Conservation (phyloP, 306 rosid genomes). For the Ormosia semicastrata region DNA sequence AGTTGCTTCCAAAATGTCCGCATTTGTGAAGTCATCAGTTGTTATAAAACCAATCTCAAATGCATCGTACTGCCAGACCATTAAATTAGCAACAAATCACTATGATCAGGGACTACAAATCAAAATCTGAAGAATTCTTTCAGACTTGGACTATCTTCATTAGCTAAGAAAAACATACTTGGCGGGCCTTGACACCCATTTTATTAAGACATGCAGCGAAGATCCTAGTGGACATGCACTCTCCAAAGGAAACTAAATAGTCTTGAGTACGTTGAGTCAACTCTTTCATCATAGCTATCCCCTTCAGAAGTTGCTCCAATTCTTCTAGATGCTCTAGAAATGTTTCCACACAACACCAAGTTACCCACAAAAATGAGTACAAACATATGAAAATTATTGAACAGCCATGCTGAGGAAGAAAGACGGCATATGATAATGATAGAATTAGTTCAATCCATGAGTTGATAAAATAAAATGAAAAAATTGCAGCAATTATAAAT, state of each 20-base stretch:
- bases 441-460: conserved; percentile 19
- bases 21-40: conserved; percentile 96
- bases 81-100: conserved; percentile 15
- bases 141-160: background rate
- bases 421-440: too few species aligned
- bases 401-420: too few species aligned
- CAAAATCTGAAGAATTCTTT: background rate
- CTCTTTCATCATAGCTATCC: conserved; percentile 95
- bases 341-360: background rate
- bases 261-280: conserved; percentile 83
- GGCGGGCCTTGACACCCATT: conserved; percentile 74
- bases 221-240: conserved; percentile 96
- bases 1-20: conserved; percentile 94
- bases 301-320: conserved; percentile 90
- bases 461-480: conserved; percentile 16
- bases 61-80: conserved; percentile 82
- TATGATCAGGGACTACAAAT: background rate
- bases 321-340: conserved; percentile 74
- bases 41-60: conserved; percentile 89
- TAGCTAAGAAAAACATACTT: conserved; percentile 52
- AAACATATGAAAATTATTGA: too few species aligned
- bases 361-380: conserved; percentile 21
- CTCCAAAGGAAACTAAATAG: conserved; percentile 95
- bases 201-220: conserved; percentile 80
- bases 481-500: background rate